A percentile compares a stretch with the other conserved stretches of the same genome.
phyloP scores from a whole-genome alignment of 345 rosid genomes.

The Salix dunnii region DNA sequence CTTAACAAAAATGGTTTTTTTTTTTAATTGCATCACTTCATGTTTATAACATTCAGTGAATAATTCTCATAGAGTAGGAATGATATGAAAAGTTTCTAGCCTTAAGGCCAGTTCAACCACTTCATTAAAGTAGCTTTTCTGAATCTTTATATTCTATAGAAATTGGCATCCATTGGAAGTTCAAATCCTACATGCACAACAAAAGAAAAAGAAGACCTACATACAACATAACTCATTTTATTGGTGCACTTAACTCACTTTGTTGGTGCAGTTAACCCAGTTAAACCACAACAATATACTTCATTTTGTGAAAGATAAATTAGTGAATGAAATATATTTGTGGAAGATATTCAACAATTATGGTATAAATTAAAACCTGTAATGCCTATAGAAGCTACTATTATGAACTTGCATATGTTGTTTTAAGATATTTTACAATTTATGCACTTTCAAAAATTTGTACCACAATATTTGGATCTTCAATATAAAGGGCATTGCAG shows the following conservation, averaged over 20 bases:
- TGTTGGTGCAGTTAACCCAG: background rate
- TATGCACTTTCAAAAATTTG: conserved; percentile 94
- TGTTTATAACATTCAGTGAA: background rate
- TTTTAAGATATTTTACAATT: conserved; percentile 69
- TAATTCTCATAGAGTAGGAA: background rate
- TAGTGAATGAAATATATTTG: background rate
- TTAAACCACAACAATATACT: background rate
- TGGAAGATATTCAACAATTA: background rate
- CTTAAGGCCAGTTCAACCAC: background rate
- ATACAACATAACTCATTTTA: too few relatives aligned
- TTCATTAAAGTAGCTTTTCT: too few relatives aligned
- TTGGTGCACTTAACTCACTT: background rate
- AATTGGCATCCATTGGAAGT: background rate
- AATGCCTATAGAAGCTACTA: conserved; percentile 2
- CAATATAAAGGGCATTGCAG: conserved; percentile 74
- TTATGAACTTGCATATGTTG: conserved; percentile 60
- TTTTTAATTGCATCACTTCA: too few relatives aligned
- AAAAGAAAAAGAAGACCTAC: too few relatives aligned
- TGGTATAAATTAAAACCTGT: background rate
- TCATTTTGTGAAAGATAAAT: background rate
- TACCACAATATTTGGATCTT: conserved; percentile 91
- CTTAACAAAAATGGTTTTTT: too few relatives aligned
- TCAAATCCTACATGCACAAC: background rate
- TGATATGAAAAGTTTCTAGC: background rate
- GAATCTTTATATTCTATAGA: background rate